Evolutionary conservation across 768 basidiomycete species (phyloP).

Genomic region (Sarcodon sp.): DNA sequence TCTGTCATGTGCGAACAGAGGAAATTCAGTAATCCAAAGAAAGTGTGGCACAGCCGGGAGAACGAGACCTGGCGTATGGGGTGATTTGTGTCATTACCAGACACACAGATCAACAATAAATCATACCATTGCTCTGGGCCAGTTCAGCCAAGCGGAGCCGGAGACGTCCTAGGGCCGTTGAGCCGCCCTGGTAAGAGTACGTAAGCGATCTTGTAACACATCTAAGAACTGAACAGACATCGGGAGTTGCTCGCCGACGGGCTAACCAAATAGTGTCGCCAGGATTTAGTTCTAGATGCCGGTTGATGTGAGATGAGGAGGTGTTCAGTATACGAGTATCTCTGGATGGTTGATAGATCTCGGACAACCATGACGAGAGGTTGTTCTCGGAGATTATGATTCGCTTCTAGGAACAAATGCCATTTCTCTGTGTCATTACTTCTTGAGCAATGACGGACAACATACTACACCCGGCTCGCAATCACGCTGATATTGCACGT

Average conservation of each 20-base stretch:
- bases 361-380: not conserved
- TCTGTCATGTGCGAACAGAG: conserved; percentile 79
- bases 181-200: conserved; percentile 52
- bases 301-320: not conserved
- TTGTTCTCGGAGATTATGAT: not conserved
- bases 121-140: conserved; percentile 51
- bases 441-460: not conserved
- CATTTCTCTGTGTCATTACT: not conserved
- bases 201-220: not conserved
- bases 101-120: conserved; percentile 2
- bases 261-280: not conserved
- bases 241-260: not conserved
- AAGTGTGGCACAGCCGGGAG: conserved; percentile 61
- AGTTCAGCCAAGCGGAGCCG: conserved; percentile 54
- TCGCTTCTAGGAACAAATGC: not conserved
- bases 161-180: conserved; percentile 65
- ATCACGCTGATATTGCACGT: not conserved
- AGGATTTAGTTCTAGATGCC: not conserved
- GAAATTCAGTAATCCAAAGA: conserved; percentile 94
- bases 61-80: conserved; percentile 32
- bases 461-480: not conserved
- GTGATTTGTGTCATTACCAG: not conserved
- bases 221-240: not conserved
- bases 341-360: not conserved
- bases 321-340: not conserved